Conservation (phyloP, 768 basidiomycete genomes). For the Amanita rimosa region DNA sequence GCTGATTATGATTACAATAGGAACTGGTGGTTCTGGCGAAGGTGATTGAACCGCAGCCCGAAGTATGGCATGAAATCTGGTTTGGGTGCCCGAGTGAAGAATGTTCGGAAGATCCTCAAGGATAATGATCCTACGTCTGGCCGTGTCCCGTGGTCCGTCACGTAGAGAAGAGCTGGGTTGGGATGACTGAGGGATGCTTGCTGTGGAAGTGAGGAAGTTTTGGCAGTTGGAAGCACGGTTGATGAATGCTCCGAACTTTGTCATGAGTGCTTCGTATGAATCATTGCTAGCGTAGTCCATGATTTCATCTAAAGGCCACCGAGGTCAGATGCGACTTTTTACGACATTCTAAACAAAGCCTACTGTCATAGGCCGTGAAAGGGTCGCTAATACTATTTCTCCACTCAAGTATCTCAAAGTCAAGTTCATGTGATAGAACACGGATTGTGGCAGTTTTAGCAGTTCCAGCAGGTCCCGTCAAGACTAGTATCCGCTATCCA, state of each 20-base stretch:
- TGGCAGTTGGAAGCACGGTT: constrained; percentile 53
- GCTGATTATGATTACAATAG: constrained; percentile 75
- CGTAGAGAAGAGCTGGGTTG: constrained; percentile 6
- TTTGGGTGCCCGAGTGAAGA: constrained; percentile 56
- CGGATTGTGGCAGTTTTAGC: constrained; percentile 85
- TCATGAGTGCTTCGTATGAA: constrained; percentile 36
- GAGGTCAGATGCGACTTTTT: not conserved
- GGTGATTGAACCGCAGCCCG: constrained; percentile 37
- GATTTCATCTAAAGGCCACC: not conserved
- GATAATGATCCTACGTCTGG: constrained; percentile 53
- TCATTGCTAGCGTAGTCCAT: not conserved
- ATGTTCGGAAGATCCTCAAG: constrained; percentile 91
- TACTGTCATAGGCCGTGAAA: constrained; percentile 12
- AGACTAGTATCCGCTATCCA: constrained; percentile 62
- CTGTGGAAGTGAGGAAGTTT: constrained; percentile 36
- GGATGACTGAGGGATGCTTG: constrained; percentile 6
- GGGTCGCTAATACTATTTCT: constrained; percentile 50
- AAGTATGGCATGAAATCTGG: constrained; percentile 63
- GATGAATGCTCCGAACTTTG: constrained; percentile 71
- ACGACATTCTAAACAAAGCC: not conserved
- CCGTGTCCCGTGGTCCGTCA: not conserved
- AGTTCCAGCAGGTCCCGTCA: constrained; percentile 84
- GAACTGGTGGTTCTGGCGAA: constrained; percentile 29
- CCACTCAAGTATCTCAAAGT: constrained; percentile 83
- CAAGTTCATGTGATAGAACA: constrained; percentile 63